Base-by-base conservation (phyloP, 1,284 basidiomycete genomes). In the Chalciporus piperatoides region DNA sequence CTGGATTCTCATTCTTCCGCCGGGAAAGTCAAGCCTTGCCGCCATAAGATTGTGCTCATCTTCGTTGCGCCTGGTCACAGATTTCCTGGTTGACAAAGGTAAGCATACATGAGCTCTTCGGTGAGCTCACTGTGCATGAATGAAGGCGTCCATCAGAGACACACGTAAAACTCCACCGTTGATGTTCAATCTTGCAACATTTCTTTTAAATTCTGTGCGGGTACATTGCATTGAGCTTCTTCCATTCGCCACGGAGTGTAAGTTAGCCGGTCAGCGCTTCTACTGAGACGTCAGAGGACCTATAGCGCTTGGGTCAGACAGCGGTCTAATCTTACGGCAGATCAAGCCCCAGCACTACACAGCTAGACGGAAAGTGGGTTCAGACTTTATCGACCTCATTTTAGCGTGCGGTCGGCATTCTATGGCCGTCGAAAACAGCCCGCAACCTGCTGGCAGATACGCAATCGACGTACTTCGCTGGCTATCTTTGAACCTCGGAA, bases 381-480 rank as follows among this genome's bases (percentile, higher is more conserved):
- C 28, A 32, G 14, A 32, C 12, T 14, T 35, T 9, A 9, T 35
- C 17, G 14, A 32, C 12, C 6, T 35, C 6, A 9, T 35, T 35
- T 15, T 17, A 7, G 7, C 15, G 6, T 8, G 8, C 8, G 33
- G n/a, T 33, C 32, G 12, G 32, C 32, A 33, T 5, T 12, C 6
- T 32, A 12, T 33, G 21, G 32, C n/a, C 32, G n/a, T 15, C 33
- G 33, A 35, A 15, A 8, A 8, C n/a, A 15, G 33, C 33, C 15
- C 6, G 33, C 33, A 35, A 17, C 33, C 33, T 17, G 33, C 33
- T 35, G 33, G 33, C 33, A 17, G 15, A 35, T 35, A 17, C 33
- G 33, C 47, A 21, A 24, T 40, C 47, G 6, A 27, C n/a, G 49
- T 14, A 42, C 35, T 51, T 15, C 3, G 5, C 1, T 53, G 51